A percentile compares a stretch with the other conserved stretches of the same genome.
Evolutionary conservation across 2,329 filamentous ascomycete species (phyloP).

Genomic region (Teratosphaeria destructans): DNA sequence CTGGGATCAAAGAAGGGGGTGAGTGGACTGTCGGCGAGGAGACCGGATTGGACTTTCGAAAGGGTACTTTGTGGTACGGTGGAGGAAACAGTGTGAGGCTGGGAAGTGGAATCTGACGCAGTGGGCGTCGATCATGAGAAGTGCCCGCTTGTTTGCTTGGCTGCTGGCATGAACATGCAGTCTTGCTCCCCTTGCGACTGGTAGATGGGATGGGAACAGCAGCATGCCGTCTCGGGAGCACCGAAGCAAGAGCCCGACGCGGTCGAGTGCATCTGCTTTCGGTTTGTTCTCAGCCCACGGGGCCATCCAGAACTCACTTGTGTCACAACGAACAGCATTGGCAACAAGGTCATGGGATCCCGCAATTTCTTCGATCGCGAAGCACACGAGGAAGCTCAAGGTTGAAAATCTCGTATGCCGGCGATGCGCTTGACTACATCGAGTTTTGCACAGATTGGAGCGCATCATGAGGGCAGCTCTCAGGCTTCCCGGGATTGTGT

Average conservation of each 20-base stretch:
- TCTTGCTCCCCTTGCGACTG: neutral
- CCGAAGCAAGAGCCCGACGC: neutral
- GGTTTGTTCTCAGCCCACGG: neutral
- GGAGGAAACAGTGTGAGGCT: conserved; percentile 56
- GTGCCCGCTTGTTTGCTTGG: neutral
- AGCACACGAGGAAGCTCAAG: neutral
- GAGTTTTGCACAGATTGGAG: neutral
- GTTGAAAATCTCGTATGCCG: neutral
- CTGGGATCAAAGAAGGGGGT: conserved; percentile 40
- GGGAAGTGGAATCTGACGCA: conserved; percentile 38
- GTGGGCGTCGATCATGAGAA: no score
- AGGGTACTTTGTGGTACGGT: conserved; percentile 75
- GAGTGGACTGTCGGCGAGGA: conserved; percentile 88
- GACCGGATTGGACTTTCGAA: conserved; percentile 64
- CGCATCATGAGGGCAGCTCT: no score
- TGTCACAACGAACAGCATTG: neutral
- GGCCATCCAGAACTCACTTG: neutral
- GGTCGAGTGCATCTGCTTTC: neutral
- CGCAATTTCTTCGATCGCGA: neutral
- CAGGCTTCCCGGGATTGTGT: no score
- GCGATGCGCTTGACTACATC: neutral
- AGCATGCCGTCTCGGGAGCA: neutral
- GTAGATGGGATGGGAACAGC: neutral
- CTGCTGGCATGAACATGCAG: neutral
- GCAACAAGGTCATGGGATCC: neutral